These are phyloP conservation scores for Eucalyptus cladocalyx DNA, from an alignment of 345 rosid genomes.

Conservation along the genomic window DNA sequence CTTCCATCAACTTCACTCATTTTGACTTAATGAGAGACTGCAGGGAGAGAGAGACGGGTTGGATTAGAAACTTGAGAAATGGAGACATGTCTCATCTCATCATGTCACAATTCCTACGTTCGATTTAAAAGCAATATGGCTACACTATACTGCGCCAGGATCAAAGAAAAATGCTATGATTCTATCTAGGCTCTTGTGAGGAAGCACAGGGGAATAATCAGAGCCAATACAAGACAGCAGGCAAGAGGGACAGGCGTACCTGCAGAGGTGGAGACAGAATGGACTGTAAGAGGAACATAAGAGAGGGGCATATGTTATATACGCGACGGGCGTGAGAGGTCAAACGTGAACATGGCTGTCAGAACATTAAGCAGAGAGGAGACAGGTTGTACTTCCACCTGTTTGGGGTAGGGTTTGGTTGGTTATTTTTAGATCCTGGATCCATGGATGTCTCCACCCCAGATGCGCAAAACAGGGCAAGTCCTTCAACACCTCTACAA, in stretches of 20 bases:
- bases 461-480: not conserved
- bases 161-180: not conserved
- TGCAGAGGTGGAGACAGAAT: not conserved
- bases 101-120: not conserved
- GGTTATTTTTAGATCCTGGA: not conserved
- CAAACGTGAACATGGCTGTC: not conserved
- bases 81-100: not conserved
- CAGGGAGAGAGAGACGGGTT: not conserved
- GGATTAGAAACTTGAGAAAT: not conserved
- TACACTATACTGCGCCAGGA: not conserved
- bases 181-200: not conserved
- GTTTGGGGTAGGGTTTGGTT: not conserved
- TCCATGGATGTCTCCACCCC: not conserved
- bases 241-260: not conserved
- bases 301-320: not conserved
- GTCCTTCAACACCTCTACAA: not conserved
- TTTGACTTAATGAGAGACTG: not conserved
- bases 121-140: not conserved
- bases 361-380: not conserved
- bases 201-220: not conserved
- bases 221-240: not conserved
- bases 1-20: not conserved
- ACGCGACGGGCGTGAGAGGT: not conserved
- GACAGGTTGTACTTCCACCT: not conserved
- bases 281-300: not conserved